Base-by-base conservation (phyloP, 2,329 filamentous ascomycete species). In the Botrytis porri region DNA sequence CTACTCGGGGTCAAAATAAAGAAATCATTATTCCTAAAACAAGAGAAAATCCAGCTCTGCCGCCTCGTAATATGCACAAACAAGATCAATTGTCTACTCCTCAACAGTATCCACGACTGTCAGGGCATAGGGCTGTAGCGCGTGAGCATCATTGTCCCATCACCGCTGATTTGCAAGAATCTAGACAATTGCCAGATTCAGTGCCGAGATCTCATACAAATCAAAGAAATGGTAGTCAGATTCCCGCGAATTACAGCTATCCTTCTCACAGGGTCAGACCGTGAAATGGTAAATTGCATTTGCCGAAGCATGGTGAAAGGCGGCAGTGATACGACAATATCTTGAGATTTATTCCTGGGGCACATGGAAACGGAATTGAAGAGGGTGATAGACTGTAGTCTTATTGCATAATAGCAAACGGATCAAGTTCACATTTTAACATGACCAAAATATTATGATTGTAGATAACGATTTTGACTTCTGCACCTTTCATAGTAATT, bases 51-150 rank as follows among this genome's bases (percentile, higher is more conserved):
- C 14, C 51, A 7, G 5, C 14, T 29, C n/a, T 16, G 2, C 25
- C 48, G 25, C 48, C 48, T 14, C 25, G 12, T 54, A 7, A 4
- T n/a, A 3, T 5, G n/a, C 51, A 25, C 51, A 18, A 29, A 25
- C 5, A 35, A 9, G 3, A 35, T 4, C 14, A 5, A n/a, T 22
- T 20, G 3, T 37, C 20, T 10, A 39, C 12, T 4, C n/a, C 22
- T n/a, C 22, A 9, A 18, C 12, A 37, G 1, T 1, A 4, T 2
- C 12, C 14, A 16, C 32, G n/a, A 25, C 3, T 6, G 1, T 4
- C 5, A 39, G 16, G 12, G 22, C 12, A 3, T 12, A 16, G 25
- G 22, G 2, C 12, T 61, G 51, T 29, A 18, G n/a, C 25, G 14
- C 1, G 3, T 54, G 5, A 29, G 14, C 0, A 54, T 54, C 4